Conservation (phyloP, 2,329 filamentous ascomycete species). For the Zymoseptoria pseudotritici region DNA sequence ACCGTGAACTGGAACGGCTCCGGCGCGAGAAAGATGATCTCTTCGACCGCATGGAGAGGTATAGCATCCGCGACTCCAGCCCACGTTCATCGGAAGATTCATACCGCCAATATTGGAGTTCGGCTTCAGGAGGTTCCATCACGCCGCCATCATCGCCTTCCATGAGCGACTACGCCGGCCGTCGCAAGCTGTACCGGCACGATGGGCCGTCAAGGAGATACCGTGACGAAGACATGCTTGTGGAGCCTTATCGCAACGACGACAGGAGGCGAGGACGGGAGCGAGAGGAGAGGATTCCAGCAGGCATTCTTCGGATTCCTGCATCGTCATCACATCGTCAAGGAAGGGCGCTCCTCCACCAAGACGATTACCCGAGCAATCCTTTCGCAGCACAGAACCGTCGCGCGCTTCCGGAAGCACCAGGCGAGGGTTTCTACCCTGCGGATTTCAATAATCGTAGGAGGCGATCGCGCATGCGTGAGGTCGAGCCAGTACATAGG, state of each 20-base stretch:
- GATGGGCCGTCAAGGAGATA: neutral
- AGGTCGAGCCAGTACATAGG: neutral
- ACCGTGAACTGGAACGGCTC: neutral
- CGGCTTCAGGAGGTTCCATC: conserved; percentile 2
- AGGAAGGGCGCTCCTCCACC: neutral
- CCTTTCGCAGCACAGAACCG: neutral
- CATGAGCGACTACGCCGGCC: neutral
- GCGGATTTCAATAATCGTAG: neutral
- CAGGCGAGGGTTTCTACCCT: neutral
- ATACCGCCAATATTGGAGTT: conserved; percentile 1
- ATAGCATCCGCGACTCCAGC: conserved; percentile 1
- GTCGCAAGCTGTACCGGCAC: neutral
- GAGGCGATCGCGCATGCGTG: neutral
- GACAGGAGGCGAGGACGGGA: neutral
- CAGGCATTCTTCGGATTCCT: neutral
- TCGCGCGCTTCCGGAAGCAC: neutral
- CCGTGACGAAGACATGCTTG: neutral
- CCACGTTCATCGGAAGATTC: conserved; percentile 4
- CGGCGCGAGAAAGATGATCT: neutral
- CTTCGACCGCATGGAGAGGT: conserved; percentile 3
- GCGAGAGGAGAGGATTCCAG: neutral
- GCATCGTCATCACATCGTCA: neutral
- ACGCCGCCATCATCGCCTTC: conserved; percentile 4
- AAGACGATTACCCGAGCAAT: neutral
- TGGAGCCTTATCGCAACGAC: neutral